Base-by-base conservation (phyloP, 345 rosid genomes). In the Citrus australasica region DNA sequence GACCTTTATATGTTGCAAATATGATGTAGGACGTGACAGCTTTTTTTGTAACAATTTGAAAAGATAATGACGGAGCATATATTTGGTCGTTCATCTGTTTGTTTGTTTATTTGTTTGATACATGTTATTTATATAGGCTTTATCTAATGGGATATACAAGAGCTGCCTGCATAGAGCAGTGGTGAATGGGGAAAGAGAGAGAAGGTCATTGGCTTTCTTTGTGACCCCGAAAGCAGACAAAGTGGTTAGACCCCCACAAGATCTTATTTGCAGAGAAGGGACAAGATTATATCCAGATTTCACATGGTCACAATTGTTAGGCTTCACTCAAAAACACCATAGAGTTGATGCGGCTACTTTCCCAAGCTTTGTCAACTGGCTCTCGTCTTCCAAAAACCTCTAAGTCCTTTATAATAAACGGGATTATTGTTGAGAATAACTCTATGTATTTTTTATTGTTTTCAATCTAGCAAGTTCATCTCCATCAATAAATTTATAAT, bases 161-260 rank as follows among this genome's bases (percentile, higher is more conserved):
- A 93, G 94, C 70, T 87, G 91, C 83, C 68, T 88, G 65, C 96
- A 92, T 27, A 85, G 96, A 27, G 98, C 94, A 14, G 87, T 93
- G 62, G 96, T 92, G 83, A 84, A 90, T 58, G 83, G 82, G 17
- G 84, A 85, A 32, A 86, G 67, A 17, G 93, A 76, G 79, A 87
- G 95, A 81, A 85, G 82, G 78, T 83, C 95, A 11, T 59, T 91
- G 84, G 90, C 85, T 11, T 91, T 84, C 80, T 93, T 93, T 64
- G 76, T 86, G 68, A 76, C 86, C 75, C 97, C 95, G 0, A 83
- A 82, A 76, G 86, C 82, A 38, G 94, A 89, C 84, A 90, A 90
- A 79, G 73, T 87, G 48, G 88, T 93, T 76, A 89, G 83, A 69
- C 94, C 97, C 51, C 94, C 95, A 21, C 81, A 81, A 46, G 92